Evolutionary conservation across 139 green algal species (phyloP), one percentile per base, ranked within the genome.

Genomic region (Chlamydomonas schloesseri): DNA sequence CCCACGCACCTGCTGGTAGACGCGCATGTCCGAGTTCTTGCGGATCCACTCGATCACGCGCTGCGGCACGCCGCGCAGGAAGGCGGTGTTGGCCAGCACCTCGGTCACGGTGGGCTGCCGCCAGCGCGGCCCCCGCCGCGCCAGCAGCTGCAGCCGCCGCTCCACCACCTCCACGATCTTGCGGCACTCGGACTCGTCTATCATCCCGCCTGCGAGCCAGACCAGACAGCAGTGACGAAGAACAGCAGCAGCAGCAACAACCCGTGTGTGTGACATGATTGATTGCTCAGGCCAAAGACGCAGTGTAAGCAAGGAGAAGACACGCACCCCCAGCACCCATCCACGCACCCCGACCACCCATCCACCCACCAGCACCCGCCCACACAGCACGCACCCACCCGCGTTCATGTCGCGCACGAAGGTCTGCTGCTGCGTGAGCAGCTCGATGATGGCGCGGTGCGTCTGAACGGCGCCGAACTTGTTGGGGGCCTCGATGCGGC

Each of bases 401-500:
- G 87, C 75, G 67, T 71, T 88, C 85, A 97, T 88, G 85, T 96
- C 90, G 47, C 94, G 73, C 20, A 98, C 88, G 84, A 97, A 98
- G n/a, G 84, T 74, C 36, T 90, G 46, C 89, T 97, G 95, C 86
- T 97, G 94, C 24, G 91, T 88, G 53, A 98, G 94, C 76, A 98
- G 81, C 17, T 94, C 94, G 81, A 97, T 96, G 69, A 93, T 91
- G 13, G 93, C 94, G 4, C 96, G 91, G 93, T 98, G 97, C 17
- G 93, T 97, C 90, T 98, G 96, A 64, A 98, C 96, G 31, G 92
- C 89, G 10, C 88, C 89, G 88, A 92, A 94, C 47, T 93, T 91
- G 83, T 98, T 95, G 24, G 96, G 96, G 1, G 95, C 90, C 89
- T 98, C 96, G 34, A 98, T 95, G 87, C 97, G 94, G 13, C 95